Percentiles rank a stretch among this genome's conserved stretches.
phyloP scores from a whole-genome alignment of 495 filamentous ascomycete genomes.

The Glutinoglossum americanum region DNA sequence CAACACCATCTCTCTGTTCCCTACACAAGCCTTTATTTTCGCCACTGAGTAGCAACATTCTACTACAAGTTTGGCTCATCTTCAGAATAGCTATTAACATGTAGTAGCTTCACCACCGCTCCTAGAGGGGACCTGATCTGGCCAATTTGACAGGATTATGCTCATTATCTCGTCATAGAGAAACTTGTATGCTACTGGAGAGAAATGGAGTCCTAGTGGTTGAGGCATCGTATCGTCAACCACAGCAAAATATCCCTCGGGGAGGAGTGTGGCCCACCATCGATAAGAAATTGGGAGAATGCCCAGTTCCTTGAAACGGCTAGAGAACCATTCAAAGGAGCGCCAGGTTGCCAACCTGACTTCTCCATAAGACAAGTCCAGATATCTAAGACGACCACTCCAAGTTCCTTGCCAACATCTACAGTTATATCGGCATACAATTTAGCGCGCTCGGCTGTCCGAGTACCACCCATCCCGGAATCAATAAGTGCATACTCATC shows the following conservation, averaged over 20 bases:
- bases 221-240: not conserved
- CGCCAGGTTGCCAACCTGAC: conserved; percentile 38
- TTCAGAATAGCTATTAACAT: not conserved
- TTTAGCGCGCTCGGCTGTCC: conserved; percentile 41
- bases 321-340: conserved; percentile 30
- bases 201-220: conserved; percentile 38
- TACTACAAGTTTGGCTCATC: not conserved
- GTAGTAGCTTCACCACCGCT: not conserved
- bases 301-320: conserved; percentile 24
- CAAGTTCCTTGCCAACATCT: conserved; percentile 38
- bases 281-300: conserved; percentile 31
- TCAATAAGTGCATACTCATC: conserved; percentile 46
- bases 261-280: conserved; percentile 26
- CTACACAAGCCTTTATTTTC: too few species aligned
- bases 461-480: conserved; percentile 13
- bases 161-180: conserved; percentile 34
- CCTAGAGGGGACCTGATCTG: conserved; percentile 17
- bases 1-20: not conserved
- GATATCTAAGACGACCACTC: conserved; percentile 48
- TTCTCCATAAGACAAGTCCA: conserved; percentile 48
- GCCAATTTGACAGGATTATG: conserved; percentile 30
- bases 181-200: conserved; percentile 34
- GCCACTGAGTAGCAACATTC: not conserved
- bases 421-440: conserved; percentile 47
- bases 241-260: not conserved